Percentiles rank a stretch among this genome's conserved stretches.
Evolutionary conservation across 768 basidiomycete species (phyloP).

Genomic region (Auriscalpium orientale): DNA sequence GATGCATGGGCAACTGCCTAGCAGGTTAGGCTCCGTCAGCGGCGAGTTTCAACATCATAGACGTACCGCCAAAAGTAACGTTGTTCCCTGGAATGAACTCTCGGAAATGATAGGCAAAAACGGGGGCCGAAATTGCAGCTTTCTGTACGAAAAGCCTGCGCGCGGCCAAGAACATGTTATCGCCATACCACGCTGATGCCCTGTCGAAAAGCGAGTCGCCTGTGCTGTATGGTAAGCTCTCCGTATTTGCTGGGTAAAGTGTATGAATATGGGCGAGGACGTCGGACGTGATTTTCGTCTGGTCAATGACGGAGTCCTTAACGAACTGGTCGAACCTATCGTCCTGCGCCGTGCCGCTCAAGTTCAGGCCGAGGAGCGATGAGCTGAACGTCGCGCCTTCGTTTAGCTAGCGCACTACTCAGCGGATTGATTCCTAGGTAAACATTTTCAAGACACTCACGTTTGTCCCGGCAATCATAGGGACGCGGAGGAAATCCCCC

Average conservation of each 20-base stretch:
- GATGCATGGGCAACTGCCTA: constrained; percentile 40
- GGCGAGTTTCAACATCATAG: neutral
- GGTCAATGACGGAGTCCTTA: constrained; percentile 43
- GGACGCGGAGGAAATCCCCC: constrained; percentile 42
- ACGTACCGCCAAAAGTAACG: constrained; percentile 39
- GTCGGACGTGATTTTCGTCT: constrained; percentile 36
- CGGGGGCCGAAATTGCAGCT: constrained; percentile 38
- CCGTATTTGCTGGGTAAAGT: constrained; percentile 43
- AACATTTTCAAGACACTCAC: constrained; percentile 27
- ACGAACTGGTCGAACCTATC: constrained; percentile 42
- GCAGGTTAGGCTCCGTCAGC: neutral
- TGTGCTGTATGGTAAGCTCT: constrained; percentile 42
- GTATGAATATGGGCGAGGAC: constrained; percentile 32
- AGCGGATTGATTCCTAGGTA: constrained; percentile 44
- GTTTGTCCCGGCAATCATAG: constrained; percentile 45
- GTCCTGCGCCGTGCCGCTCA: constrained; percentile 34
- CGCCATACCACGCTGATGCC: constrained; percentile 50
- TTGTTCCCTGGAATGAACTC: constrained; percentile 53
- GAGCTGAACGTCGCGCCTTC: constrained; percentile 43
- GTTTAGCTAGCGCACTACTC: constrained; percentile 35
- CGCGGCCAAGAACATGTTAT: constrained; percentile 47
- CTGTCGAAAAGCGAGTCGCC: constrained; percentile 55
- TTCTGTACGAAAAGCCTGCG: constrained; percentile 43
- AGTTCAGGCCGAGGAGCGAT: constrained; percentile 29
- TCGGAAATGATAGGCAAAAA: constrained; percentile 47